Evolutionary conservation across 148 eudicot species (phyloP).

Genomic region (Hydrangea macrophylla): DNA sequence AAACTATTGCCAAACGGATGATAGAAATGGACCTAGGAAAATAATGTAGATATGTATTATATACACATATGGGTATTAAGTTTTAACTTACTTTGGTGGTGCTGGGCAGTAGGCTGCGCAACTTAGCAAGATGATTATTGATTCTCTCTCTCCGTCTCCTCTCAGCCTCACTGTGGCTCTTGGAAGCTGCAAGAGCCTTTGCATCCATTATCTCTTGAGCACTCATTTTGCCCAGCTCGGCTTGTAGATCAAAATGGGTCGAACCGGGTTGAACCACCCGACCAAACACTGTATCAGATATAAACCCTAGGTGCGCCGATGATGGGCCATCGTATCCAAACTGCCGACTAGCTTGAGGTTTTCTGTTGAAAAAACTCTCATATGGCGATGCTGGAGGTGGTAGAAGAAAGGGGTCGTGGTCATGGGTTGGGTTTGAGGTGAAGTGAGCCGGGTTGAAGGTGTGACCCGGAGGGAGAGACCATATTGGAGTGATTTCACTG

Average conservation of each 20-base stretch:
- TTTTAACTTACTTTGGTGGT: conserved; percentile 71
- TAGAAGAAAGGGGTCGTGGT: conserved; percentile 54
- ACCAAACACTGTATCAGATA: conserved; percentile 59
- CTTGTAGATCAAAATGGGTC: conserved; percentile 78
- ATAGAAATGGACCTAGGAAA: too few species aligned
- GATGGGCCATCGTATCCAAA: conserved; percentile 55
- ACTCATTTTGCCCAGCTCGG: conserved; percentile 74
- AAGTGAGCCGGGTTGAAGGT: conserved; percentile 37
- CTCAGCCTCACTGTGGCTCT: conserved; percentile 97
- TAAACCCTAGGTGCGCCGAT: conserved; percentile 54
- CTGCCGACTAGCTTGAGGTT: conserved; percentile 38
- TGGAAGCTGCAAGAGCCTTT: conserved; percentile 93
- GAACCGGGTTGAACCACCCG: conserved; percentile 44
- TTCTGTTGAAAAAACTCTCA: conserved; percentile 51
- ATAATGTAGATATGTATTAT: too few species aligned
- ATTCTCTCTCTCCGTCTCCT: conserved; percentile 82
- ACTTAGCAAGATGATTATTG: conserved; percentile 92
- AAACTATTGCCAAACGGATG: too few species aligned
- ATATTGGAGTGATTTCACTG: conserved; percentile 35
- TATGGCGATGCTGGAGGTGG: conserved; percentile 48
- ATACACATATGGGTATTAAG: too few species aligned
- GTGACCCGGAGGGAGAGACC: conserved; percentile 32
- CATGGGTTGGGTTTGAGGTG: conserved; percentile 22
- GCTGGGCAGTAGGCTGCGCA: conserved; percentile 87
- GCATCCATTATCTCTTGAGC: conserved; percentile 99